Evolutionary conservation across 2,329 filamentous ascomycete genomes (phyloP).

Genomic region (Celoporthe dispersa): DNA sequence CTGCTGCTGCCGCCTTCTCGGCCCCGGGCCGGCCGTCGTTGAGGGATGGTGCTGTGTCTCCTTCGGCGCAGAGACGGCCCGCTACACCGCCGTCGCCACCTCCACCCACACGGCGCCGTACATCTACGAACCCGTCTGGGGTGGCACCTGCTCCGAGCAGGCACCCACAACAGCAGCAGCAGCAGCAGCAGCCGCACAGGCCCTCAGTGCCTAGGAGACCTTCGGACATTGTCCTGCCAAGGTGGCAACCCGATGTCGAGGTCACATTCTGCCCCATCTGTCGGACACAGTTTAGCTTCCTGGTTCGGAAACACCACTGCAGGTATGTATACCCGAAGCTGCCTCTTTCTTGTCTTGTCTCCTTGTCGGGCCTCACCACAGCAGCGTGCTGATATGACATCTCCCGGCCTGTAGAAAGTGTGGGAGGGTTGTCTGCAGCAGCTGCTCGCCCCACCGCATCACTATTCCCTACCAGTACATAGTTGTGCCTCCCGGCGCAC

Average conservation of each 20-base stretch:
- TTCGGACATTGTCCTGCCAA: slow-evolving; percentile 64
- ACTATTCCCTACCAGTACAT: slow-evolving; percentile 94
- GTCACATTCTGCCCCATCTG: slow-evolving; percentile 87
- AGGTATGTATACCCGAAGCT: slow-evolving; percentile 55
- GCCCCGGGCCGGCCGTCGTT: slow-evolving; percentile 4
- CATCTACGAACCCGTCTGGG: slow-evolving; percentile 23
- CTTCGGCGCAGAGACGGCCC: slow-evolving; percentile 24
- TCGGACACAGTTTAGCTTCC: slow-evolving; percentile 76
- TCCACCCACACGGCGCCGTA: slow-evolving; percentile 24
- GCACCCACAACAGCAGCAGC: slow-evolving; percentile 15
- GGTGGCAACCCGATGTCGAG: slow-evolving; percentile 88
- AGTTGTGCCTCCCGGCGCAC: slow-evolving; percentile 69
- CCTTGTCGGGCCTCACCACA: slow-evolving; percentile 1
- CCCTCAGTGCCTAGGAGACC: slow-evolving; percentile 24
- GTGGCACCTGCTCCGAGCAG: background rate
- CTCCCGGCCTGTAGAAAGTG: slow-evolving; percentile 69
- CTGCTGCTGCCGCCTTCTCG: background rate
- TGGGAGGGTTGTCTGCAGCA: slow-evolving; percentile 85
- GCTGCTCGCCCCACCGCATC: slow-evolving; percentile 92
- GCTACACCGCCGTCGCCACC: slow-evolving; percentile 29
- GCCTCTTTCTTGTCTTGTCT: background rate
- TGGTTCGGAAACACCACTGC: slow-evolving; percentile 92
- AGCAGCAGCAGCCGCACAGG: slow-evolving; percentile 10
- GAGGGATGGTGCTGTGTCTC: slow-evolving; percentile 11
- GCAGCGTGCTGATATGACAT: slow-evolving; percentile 12